A percentile compares a stretch with the other conserved stretches of the same genome.
These are phyloP conservation scores for Leishmania turanica DNA, from an alignment of 208 protist genomes.

Conservation along the genomic window DNA sequence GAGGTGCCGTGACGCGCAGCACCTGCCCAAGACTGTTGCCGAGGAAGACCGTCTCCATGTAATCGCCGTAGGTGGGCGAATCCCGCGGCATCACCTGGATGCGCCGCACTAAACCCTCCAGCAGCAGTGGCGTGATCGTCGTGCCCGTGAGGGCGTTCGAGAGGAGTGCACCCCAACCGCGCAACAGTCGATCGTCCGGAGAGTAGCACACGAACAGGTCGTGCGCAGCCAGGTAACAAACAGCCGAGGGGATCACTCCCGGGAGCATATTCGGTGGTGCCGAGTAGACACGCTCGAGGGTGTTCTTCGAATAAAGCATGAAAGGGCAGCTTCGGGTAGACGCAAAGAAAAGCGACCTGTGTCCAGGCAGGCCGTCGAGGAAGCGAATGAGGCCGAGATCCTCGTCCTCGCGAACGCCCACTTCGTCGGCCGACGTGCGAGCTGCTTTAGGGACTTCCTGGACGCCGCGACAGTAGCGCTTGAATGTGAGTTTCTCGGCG, in stretches of 20 bases:
- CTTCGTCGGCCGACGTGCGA: too few species aligned
- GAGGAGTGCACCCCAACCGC: constrained; percentile 48
- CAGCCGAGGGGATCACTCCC: constrained; percentile 32
- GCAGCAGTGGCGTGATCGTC: constrained; percentile 34
- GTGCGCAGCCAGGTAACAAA: constrained; percentile 53
- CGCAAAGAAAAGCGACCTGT: constrained; percentile 59
- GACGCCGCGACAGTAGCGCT: constrained; percentile 11
- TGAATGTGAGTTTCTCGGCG: constrained; percentile 2
- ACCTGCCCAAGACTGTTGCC: constrained; percentile 58
- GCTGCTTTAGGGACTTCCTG: background rate
- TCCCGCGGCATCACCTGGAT: constrained; percentile 32
- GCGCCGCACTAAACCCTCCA: constrained; percentile 43
- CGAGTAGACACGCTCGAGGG: constrained; percentile 46
- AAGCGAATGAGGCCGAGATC: constrained; percentile 46
- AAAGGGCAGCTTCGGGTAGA: constrained; percentile 49
- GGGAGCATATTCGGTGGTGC: constrained; percentile 43
- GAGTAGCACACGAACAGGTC: constrained; percentile 73
- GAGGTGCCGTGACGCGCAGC: constrained; percentile 46
- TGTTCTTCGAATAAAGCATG: constrained; percentile 52
- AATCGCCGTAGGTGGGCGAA: constrained; percentile 43
- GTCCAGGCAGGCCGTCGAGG: constrained; percentile 51
- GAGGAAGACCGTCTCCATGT: constrained; percentile 46
- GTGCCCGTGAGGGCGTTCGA: constrained; percentile 29
- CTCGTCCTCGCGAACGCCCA: constrained; percentile 13
- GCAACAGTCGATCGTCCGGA: constrained; percentile 42